Percentiles rank a stretch among this genome's conserved stretches.
Conservation (phyloP, 441 rosid species). For the Theobroma grandiflorum region DNA sequence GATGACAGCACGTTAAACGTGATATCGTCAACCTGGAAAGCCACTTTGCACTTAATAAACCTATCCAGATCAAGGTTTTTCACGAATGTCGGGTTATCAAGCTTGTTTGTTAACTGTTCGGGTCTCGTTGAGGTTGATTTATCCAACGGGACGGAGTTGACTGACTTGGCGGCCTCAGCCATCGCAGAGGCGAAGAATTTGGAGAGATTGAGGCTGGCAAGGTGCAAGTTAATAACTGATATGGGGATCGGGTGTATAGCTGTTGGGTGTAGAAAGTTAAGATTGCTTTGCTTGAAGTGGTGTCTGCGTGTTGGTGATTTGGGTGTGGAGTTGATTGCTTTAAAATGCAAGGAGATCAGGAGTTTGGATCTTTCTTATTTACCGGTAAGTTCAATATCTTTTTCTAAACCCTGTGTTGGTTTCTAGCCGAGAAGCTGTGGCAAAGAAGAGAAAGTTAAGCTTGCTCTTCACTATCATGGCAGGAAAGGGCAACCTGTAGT, state of each 20-base stretch:
- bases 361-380: conserved; percentile 45
- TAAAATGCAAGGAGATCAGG: conserved; percentile 41
- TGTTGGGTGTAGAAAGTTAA: conserved; percentile 46
- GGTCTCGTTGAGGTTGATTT: conserved; percentile 41
- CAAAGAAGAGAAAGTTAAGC: not conserved
- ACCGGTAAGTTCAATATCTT: conserved; percentile 31
- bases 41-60: conserved; percentile 34
- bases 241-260: conserved; percentile 48
- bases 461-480: not conserved
- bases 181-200: conserved; percentile 45
- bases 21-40: conserved; percentile 19
- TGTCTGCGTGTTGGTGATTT: conserved; percentile 44
- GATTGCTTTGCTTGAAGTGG: conserved; percentile 41
- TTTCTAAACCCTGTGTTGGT: not conserved
- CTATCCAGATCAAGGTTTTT: conserved; percentile 42
- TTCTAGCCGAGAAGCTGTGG: not conserved
- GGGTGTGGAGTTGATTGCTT: conserved; percentile 43
- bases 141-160: conserved; percentile 38
- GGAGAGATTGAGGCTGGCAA: conserved; percentile 42
- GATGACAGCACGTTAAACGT: conserved; percentile 26
- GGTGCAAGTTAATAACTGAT: conserved; percentile 46
- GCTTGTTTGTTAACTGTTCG: conserved; percentile 31
- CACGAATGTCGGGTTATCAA: conserved; percentile 34
- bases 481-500: too few species aligned
- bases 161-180: conserved; percentile 35